phyloP scores from a whole-genome alignment of 2,329 filamentous ascomycete species.

The Chalaropsis ovoidea region DNA sequence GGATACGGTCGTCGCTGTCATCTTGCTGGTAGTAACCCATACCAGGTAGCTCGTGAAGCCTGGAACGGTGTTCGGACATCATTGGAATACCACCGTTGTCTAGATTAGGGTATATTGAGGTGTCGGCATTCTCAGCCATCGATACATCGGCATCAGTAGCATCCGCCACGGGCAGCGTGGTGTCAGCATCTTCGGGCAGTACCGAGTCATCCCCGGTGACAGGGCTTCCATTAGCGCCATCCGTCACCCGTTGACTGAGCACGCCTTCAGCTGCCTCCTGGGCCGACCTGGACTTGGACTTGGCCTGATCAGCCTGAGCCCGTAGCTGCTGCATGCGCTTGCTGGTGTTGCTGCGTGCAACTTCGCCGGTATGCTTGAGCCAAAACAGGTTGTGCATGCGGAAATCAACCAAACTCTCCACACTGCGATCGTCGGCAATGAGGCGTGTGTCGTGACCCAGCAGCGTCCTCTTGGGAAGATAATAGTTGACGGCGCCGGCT shows the following conservation, averaged over 20 bases:
- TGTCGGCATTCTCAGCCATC: background rate
- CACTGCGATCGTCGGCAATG: conserved; percentile 80
- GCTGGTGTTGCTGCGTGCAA: conserved; percentile 47
- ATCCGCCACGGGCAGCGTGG: conserved; percentile 3
- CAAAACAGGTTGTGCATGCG: conserved; percentile 77
- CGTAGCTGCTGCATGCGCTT: conserved; percentile 48
- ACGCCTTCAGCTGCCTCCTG: conserved; percentile 36
- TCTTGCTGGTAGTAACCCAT: conserved; percentile 54
- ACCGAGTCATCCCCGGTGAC: background rate
- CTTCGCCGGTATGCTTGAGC: conserved; percentile 54
- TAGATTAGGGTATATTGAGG: conserved; percentile 41
- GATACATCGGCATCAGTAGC: background rate
- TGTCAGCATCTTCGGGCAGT: background rate
- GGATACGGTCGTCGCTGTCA: conserved; percentile 46
- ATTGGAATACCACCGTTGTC: conserved; percentile 35
- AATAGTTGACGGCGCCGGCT: conserved; percentile 57
- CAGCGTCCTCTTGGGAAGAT: conserved; percentile 75
- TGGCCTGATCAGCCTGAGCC: conserved; percentile 48
- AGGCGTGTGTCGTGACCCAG: conserved; percentile 85
- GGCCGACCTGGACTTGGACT: conserved; percentile 32
- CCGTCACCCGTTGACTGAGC: background rate
- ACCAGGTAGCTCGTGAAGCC: conserved; percentile 39
- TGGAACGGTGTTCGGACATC: conserved; percentile 28
- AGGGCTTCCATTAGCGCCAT: background rate
- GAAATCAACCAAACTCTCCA: conserved; percentile 86